These are phyloP conservation scores for Solanum etuberosum DNA, from an alignment of 257 asterid species.

Conservation along the genomic window DNA sequence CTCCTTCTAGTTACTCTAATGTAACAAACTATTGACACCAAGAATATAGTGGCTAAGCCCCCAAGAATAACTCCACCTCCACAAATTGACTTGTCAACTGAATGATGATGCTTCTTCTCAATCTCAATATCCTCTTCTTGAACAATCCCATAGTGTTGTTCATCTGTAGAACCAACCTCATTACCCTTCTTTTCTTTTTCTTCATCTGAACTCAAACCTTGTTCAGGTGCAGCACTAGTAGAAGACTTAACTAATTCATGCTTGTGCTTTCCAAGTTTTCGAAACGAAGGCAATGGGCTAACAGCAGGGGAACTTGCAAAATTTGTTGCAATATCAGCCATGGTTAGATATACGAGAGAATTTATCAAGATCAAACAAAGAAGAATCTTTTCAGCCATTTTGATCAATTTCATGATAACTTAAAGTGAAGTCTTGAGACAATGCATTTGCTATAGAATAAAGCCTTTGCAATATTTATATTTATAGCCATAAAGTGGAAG, in stretches of 20 bases:
- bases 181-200: not conserved
- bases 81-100: conserved; percentile 14
- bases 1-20: conserved; percentile 54
- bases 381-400: conserved; percentile 4
- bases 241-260: not conserved
- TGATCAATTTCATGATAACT: not conserved
- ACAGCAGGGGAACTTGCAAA: not conserved
- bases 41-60: conserved; percentile 24
- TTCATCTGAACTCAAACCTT: not conserved
- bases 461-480: not conserved
- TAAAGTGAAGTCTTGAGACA: not conserved
- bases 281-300: not conserved
- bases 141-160: not conserved
- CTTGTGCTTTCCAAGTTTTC: conserved; percentile 7
- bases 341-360: conserved; percentile 1
- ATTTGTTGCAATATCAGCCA: not conserved
- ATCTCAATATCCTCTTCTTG: not conserved
- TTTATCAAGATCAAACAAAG: conserved; percentile 4
- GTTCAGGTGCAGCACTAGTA: not conserved
- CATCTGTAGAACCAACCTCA: not conserved
- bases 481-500: not conserved
- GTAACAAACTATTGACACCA: conserved; percentile 44
- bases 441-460: not conserved
- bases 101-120: not conserved
- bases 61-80: conserved; percentile 24